phyloP scores from a whole-genome alignment of 768 basidiomycete species.

The Suillus variegatus region DNA sequence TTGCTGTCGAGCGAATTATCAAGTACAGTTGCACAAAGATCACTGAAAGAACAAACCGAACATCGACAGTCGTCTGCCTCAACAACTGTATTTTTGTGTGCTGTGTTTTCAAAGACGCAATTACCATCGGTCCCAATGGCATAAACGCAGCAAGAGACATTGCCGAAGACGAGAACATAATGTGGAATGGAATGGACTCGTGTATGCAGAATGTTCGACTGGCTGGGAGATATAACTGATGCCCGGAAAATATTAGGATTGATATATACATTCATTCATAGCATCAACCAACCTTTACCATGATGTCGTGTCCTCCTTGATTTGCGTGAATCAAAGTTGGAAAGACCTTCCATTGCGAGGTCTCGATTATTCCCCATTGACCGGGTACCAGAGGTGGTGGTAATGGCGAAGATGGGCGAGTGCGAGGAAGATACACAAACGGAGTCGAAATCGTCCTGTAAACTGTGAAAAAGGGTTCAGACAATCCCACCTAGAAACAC shows the following conservation, averaged over 20 bases:
- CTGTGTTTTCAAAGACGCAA: conserved; percentile 29
- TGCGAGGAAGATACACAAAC: conserved; percentile 67
- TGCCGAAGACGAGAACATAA: conserved; percentile 58
- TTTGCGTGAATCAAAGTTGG: conserved; percentile 44
- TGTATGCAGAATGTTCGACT: conserved; percentile 59
- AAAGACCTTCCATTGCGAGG: conserved; percentile 52
- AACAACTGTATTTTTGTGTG: conserved; percentile 60
- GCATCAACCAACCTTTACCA: conserved; percentile 27
- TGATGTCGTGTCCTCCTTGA: conserved; percentile 41
- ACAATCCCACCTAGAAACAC: conserved; percentile 22
- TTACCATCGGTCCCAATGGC: conserved; percentile 53
- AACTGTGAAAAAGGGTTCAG: conserved; percentile 1
- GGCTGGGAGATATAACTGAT: conserved; percentile 54
- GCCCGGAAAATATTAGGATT: conserved; percentile 20
- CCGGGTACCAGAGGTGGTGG: conserved; percentile 44
- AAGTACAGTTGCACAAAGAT: neutral
- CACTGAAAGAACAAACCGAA: conserved; percentile 36
- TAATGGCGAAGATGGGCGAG: conserved; percentile 54
- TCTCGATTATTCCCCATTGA: conserved; percentile 42
- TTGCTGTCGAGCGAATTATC: conserved; percentile 39
- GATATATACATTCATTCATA: conserved; percentile 9
- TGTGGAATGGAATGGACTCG: conserved; percentile 66
- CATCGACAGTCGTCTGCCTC: conserved; percentile 70
- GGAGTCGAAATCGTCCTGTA: conserved; percentile 56
- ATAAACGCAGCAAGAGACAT: conserved; percentile 60